Conservation (phyloP, 140 eudicot species). For the Stevia rebaudiana region DNA sequence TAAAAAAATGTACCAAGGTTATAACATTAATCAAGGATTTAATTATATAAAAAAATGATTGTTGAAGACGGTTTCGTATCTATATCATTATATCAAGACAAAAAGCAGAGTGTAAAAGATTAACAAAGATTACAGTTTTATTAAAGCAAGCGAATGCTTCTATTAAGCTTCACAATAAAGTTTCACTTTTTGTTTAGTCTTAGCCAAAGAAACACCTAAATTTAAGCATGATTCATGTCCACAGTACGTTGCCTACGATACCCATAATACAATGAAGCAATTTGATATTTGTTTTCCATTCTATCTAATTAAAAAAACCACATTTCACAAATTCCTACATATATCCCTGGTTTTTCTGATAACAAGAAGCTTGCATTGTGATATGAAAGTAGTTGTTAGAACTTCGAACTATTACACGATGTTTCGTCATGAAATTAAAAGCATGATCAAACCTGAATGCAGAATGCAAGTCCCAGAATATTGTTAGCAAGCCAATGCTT, state of each 20-base stretch:
- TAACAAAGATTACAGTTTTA: not conserved
- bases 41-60: not conserved
- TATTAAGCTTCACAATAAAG: not conserved
- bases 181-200: not conserved
- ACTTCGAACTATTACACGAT: not conserved
- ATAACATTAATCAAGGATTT: not conserved
- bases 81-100: not conserved
- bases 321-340: slow-evolving; percentile 7
- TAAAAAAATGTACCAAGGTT: slow-evolving; percentile 23
- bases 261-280: not conserved
- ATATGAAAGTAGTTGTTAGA: not conserved
- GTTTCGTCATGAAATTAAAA: not conserved
- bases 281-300: slow-evolving; percentile 4
- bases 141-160: not conserved
- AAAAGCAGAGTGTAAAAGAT: slow-evolving; percentile 3
- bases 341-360: no score
- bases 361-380: not conserved
- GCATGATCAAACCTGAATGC: slow-evolving; percentile 66
- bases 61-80: not conserved
- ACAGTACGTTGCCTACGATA: not conserved
- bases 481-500: slow-evolving; percentile 99
- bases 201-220: not conserved
- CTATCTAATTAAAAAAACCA: slow-evolving; percentile 7
- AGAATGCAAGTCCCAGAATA: slow-evolving; percentile 83
- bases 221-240: not conserved